Base-by-base conservation (phyloP, 1,284 basidiomycete genomes). In the Naganishia cerealis region DNA sequence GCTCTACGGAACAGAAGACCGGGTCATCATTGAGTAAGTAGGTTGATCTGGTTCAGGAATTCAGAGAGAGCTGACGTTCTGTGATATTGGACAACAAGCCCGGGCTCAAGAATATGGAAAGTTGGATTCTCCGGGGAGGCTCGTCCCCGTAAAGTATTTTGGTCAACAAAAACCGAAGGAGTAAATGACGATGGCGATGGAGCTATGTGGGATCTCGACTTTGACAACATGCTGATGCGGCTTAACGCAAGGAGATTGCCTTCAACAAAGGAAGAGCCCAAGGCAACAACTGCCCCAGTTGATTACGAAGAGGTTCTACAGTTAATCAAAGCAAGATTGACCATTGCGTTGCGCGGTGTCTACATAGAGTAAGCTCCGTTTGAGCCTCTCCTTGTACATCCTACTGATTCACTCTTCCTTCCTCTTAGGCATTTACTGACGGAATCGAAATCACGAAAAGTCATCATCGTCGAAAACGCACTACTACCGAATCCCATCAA, bases 361-460 rank as follows among this genome's bases (percentile, higher is more conserved):
- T 96, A 92, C 78, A 89, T 91, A 75, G 86, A 90, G 93, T 94
- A 80, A 80, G 90, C 83, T 16, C 16, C 5, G 13, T 12, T 6
- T n/a, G 5, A 24, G 21, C 24, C 50, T 67, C 65, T 57, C 9
- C 16, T 24, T 50, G 57, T 4, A 36, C 72, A 29, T 65, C 21
- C 62, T 46, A 71, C 75, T 74, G 73, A 74, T 69, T 69, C 57
- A 56, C 6, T 33, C 36, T 68, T 69, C 40, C 68, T 63, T 10
- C 21, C 42, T 18, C 39, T 2, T 75, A 94, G 93, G 75, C 90
- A 92, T 67, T 85, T 99, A 55, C 85, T 97, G 78, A 90, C 91
- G 70, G 96, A 98, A 77, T 90, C 94, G 0, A 95, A 93, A 78
- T 88, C 91, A 42, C 86, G 95, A 58, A 96, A 95, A 78, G 89